Conservation (phyloP, 305 asterid species). For the Coffea humblotiana region DNA sequence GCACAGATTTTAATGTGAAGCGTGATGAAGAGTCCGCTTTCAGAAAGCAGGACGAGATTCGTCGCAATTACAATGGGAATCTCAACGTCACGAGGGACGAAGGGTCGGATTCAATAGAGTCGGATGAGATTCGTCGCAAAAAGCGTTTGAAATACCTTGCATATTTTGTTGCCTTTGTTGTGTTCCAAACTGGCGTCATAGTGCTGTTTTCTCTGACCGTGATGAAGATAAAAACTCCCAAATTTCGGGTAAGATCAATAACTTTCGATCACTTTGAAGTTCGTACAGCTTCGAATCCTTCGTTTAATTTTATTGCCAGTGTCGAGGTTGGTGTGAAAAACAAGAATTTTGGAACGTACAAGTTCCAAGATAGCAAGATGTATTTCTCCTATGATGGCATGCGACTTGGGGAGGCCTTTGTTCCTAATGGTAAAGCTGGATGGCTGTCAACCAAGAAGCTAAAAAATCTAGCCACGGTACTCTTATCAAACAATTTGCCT, state of each 20-base stretch:
- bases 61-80: too few relatives aligned
- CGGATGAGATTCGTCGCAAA: background rate
- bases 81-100: too few relatives aligned
- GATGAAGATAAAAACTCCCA: slow-evolving; percentile 26
- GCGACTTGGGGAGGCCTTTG: slow-evolving; percentile 14
- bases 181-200: slow-evolving; percentile 19
- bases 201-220: slow-evolving; percentile 17
- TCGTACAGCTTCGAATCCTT: background rate
- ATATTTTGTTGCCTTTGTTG: slow-evolving; percentile 7
- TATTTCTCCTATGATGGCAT: slow-evolving; percentile 11
- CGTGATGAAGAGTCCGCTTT: slow-evolving; percentile 3
- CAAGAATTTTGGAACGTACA: slow-evolving; percentile 18
- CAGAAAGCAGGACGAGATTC: slow-evolving; percentile 11
- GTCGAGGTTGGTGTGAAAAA: slow-evolving; percentile 12
- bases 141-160: slow-evolving; percentile 18
- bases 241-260: slow-evolving; percentile 17
- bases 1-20: background rate
- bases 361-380: background rate
- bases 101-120: too few relatives aligned
- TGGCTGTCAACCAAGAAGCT: slow-evolving; percentile 13
- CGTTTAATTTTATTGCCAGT: background rate
- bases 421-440: background rate
- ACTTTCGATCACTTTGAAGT: background rate
- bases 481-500: background rate
- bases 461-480: background rate